Base-by-base conservation (phyloP, 2,329 filamentous ascomycete genomes). In the Fonsecaea nubica region DNA sequence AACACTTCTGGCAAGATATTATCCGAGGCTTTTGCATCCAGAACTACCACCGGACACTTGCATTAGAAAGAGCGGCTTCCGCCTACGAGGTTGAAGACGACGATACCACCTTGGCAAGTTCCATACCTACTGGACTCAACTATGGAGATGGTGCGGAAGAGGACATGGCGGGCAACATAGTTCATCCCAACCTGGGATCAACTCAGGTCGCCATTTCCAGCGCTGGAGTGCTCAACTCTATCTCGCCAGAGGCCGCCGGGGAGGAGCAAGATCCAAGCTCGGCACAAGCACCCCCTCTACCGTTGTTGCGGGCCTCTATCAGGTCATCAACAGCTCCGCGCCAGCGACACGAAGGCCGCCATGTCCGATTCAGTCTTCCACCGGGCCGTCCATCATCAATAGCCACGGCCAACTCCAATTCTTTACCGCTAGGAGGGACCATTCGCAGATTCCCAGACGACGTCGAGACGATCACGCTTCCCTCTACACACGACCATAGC, bases 401-500 rank as follows among this genome's bases (percentile, higher is more conserved):
- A 36, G 30, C 55, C 25, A 50, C 35, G 6, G 12, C 48, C 32
- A 25, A 12, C 56, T 21, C 6, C 3, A 21, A 25, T 62, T 50
- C 18, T 13, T 12, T 32, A 56, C 30, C 30, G 38, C 12, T 15
- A 15, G 38, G 4, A 15, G 38, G 13, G 12, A 40, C 38, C 13
- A 5, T 40, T 40, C 38, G 13, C 38, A 13, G 15, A 12, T 6
- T 15, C 12, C 38, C 5, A 15, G 5, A 5, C 38, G 35, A 38
- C 12, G 7, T 8, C 8, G 9, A 30, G 18, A n/a, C 52, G 21
- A 10, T 12, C 52, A 4, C 10, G 45, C 36, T 33, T 8, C 57
- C 36, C 7, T 21, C 25, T 38, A n/a, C 21, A 53, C 48, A 56
- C 30, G 64, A 63, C 38, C 60, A 63, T 21, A 64, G 65, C 61